Percentiles rank a stretch among this genome's conserved stretches.
phyloP scores from a whole-genome alignment of 1,139 yeast species.

The Candida tropicalis region DNA sequence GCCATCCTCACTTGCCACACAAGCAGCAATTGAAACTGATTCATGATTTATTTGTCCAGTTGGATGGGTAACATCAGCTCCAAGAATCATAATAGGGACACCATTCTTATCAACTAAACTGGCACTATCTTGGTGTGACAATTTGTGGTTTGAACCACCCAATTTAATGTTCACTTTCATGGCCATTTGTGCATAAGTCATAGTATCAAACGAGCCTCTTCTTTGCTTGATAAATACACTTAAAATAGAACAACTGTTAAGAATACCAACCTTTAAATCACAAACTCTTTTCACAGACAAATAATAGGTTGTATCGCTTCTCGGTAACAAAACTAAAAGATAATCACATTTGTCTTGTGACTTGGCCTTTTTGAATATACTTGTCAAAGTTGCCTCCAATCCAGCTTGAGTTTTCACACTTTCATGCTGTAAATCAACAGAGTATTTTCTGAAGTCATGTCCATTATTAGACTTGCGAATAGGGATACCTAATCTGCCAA shows the following conservation, averaged over 20 bases:
- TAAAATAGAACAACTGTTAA: constrained; percentile 15
- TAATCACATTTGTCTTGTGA: constrained; percentile 15
- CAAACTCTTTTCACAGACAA: constrained; percentile 17
- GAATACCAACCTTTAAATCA: constrained; percentile 17
- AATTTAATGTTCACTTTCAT: constrained; percentile 18
- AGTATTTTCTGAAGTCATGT: constrained; percentile 10
- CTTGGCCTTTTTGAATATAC: constrained; percentile 12
- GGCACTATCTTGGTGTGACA: constrained; percentile 12
- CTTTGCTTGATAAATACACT: constrained; percentile 14
- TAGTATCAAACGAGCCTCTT: constrained; percentile 13
- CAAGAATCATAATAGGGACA: constrained; percentile 16
- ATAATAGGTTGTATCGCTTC: constrained; percentile 14
- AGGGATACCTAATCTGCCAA: constrained; percentile 15
- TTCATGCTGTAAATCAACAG: constrained; percentile 13
- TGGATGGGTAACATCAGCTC: constrained; percentile 20
- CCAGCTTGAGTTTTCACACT: constrained; percentile 8
- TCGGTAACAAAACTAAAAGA: constrained; percentile 14
- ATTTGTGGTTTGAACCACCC: constrained; percentile 18
- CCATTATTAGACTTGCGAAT: constrained; percentile 4
- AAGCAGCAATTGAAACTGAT: constrained; percentile 18
- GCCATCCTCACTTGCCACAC: constrained; percentile 18
- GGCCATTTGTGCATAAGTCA: constrained; percentile 17
- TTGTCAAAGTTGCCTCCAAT: constrained; percentile 9
- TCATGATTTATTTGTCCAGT: constrained; percentile 12
- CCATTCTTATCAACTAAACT: constrained; percentile 14